Evolutionary conservation across 257 asterid genomes (phyloP), one percentile per base, ranked within the genome.

Genomic region (Solanum phureja): DNA sequence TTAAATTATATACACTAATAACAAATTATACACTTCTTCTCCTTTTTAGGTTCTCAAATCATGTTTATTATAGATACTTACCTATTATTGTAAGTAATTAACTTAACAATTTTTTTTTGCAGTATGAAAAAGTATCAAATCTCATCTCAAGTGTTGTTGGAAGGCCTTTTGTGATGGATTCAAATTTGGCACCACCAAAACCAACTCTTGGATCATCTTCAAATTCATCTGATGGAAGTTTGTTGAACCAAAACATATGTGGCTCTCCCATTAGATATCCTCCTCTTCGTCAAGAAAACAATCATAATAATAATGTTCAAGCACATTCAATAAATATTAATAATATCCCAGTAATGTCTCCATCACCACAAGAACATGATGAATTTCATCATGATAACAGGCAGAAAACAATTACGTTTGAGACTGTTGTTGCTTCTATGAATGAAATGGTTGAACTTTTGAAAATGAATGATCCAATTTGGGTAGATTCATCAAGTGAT

Each of bases 391-490:
- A n/a, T 75, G 56, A 23, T 6, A 93, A 89, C 34, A 83, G 62
- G 85, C 93, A 93, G 10, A 92, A 77, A 87, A 72, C 93, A 19
- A 24, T 8, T 31, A 89, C 93, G 23, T 62, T 94, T 85, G 93
- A 91, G 87, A 87, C 90, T 14, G 91, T 92, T 23, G 37, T 86
- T 31, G 87, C 23, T 11, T 95, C 98, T 86, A 91, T 91, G 88
- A 90, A 89, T 82, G 98, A 96, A 87, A 91, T 96, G 37, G 14
- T 90, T 38, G 91, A 92, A 85, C 96, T 96, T 74, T 69, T 92
- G 12, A 91, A 86, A 77, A 83, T 86, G 60, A 91, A 93, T 40
- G 98, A 95, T 88, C 95, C 98, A 7, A 44, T 96, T 19, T 95
- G 97, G 98, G 60, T 90, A 29, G 89, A 89, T 85, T 87, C 95